Base-by-base conservation (phyloP, 257 asterid species). In the Solanum infundibuliforme region DNA sequence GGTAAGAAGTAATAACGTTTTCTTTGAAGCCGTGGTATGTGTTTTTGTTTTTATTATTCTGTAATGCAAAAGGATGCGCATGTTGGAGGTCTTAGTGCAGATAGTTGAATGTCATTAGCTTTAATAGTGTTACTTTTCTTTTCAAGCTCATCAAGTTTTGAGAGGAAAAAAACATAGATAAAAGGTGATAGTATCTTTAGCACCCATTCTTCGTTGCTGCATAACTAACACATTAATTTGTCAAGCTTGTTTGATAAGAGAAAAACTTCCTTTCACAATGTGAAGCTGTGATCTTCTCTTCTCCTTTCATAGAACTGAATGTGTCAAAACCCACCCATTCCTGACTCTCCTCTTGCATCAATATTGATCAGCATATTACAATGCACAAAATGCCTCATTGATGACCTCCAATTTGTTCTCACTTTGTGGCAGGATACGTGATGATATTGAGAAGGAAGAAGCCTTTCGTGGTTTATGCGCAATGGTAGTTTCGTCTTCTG, bases 381-480 rank as follows among this genome's bases (percentile, higher is more conserved):
- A n/a, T 29, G 83, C 73, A 48, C 16, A n/a, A 46, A 81, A 65
- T 39, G 68, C 79, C 23, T 68, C 62, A 39, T 21, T 43, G 58
- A 72, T 41, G 58, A 73, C 29, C 69, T 52, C 38, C 86, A 31
- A 82, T 34, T 73, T 73, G 58, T 10, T 48, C n/a, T 73, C 48
- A 8, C n/a, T 32, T 71, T 92, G 87, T 90, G 79, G 77, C 92
- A 97, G 99, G 98, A 97, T 97, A 88, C 98, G 99, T 60, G 99
- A 97, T 91, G 98, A 95, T 90, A 91, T 95, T 86, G 99, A 97
- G 93, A 97, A 97, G 87, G 99, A 97, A 91, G 99, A 97, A 46
- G 98, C 99, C 84, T 97, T 97, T 91, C 91, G 95, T 87, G 99
- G 99, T 88, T 93, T 97, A 91, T 97, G 98, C 86, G 98, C 98